Evolutionary conservation across 2,329 filamentous ascomycete genomes (phyloP), one percentile per base, ranked within the genome.

Genomic region (Mycogone perniciosa): DNA sequence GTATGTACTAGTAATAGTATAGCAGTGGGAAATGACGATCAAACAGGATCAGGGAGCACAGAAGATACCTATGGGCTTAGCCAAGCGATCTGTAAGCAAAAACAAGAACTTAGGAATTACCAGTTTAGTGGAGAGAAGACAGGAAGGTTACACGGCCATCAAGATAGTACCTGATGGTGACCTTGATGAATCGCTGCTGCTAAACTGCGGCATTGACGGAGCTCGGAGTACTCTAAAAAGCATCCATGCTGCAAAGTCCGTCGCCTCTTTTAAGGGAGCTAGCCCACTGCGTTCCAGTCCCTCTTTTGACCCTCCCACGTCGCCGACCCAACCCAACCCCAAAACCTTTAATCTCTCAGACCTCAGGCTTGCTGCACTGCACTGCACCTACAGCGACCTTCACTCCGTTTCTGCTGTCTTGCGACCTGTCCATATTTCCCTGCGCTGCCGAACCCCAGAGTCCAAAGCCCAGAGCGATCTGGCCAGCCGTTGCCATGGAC

Each of bases 401-500:
- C 5, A n/a, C 29, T 31, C 27, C 9, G 26, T 13, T 30, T 44
- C 20, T 31, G 7, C 9, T n/a, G 8, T 44, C 29, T n/a, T 31
- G 41, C 37, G 13, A n/a, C 11, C 8, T 20, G 10, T 44, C 41
- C 20, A 20, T 29, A 42, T 42, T 27, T 27, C 11, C 30, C 26
- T 30, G 7, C 10, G 31, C 34, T n/a, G 4, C 44, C 31, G 41
- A n/a, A 44, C 26, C 7, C 10, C 10, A 44, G n/a, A 34, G 33
- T 13, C 41, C 48, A 39, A 33, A 41, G 13, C 13, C 44, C 44
- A 47, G 48, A 39, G 45, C 26, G 26, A 43, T 43, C 44, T 33
- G 50, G 50, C 44, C 44, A 51, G 40, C 48, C 44, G 52, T 35
- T 44, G 52, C 52, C 50, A 54, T 54, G 52, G 52, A 54, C 38